Conservation (phyloP, 225 moss, liverwort and hornwort species). For the Physcomitrellopsis africana region DNA sequence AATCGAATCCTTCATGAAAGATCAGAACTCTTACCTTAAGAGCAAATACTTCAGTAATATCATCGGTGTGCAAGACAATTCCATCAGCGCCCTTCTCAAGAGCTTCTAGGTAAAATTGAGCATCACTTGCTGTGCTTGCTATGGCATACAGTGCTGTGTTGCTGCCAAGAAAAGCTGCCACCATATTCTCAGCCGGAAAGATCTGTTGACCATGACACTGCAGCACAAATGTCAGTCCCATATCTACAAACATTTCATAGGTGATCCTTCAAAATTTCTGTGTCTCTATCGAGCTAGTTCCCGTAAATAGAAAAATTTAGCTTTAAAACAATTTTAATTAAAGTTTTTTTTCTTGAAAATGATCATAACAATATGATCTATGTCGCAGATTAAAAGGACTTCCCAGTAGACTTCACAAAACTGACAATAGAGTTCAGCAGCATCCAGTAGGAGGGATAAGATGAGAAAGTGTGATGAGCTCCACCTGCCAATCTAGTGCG, state of each 20-base stretch:
- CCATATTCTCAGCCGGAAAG: conserved; percentile 79
- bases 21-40: conserved; percentile 40
- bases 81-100: conserved; percentile 50
- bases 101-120: conserved; percentile 82
- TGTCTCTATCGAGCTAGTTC: no score
- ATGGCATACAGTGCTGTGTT: conserved; percentile 73
- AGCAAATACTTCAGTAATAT: conserved; percentile 44
- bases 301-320: no score
- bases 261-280: no score
- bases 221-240: conserved; percentile 13
- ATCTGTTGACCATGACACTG: conserved; percentile 46
- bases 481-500: no score
- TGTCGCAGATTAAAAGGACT: neutral
- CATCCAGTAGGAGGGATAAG: no score
- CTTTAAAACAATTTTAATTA: no score
- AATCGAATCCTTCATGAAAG: no score
- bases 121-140: conserved; percentile 69
- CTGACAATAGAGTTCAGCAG: neutral
- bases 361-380: no score
- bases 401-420: no score
- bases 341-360: no score
- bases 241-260: no score
- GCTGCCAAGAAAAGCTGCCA: conserved; percentile 83
- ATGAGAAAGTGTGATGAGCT: no score
- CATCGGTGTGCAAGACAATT: conserved; percentile 48